A percentile compares a stretch with the other conserved stretches of the same genome.
These are phyloP conservation scores for Gaertneriomyces sp. DNA, from an alignment of 192 early-diverging fungal genomes.

Conservation along the genomic window DNA sequence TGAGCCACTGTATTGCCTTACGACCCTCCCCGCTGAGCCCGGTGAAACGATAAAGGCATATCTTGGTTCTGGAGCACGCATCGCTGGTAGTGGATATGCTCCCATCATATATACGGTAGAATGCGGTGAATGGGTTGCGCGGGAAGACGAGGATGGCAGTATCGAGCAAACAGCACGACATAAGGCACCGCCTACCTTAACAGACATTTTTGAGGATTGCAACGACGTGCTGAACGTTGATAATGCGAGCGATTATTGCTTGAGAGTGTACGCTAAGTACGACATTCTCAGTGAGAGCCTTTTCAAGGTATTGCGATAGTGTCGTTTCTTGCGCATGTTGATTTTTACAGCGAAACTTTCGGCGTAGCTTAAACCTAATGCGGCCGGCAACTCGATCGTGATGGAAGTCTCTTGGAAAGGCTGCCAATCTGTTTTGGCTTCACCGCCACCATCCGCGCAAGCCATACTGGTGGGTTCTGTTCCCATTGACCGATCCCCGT, in stretches of 20 bases:
- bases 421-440: background rate
- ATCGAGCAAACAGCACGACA: no score
- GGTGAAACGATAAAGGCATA: background rate
- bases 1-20: background rate
- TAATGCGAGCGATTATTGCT: background rate
- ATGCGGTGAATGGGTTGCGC: slow-evolving; percentile 3
- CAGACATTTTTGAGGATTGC: slow-evolving; percentile 1
- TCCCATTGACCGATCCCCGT: background rate
- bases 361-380: background rate
- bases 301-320: slow-evolving; percentile 2
- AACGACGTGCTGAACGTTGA: background rate
- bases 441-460: slow-evolving; percentile 20
- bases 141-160: slow-evolving; percentile 3
- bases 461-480: slow-evolving; percentile 14
- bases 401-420: slow-evolving; percentile 29
- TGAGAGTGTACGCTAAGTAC: slow-evolving; percentile 9
- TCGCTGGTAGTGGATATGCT: background rate
- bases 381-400: slow-evolving; percentile 17
- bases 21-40: background rate
- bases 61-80: background rate
- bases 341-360: no score
- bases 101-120: background rate
- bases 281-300: slow-evolving; percentile 24
- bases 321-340: background rate
- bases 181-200: background rate